phyloP scores from a whole-genome alignment of 2,329 filamentous ascomycete genomes.

The Paecilomyces variotii region DNA sequence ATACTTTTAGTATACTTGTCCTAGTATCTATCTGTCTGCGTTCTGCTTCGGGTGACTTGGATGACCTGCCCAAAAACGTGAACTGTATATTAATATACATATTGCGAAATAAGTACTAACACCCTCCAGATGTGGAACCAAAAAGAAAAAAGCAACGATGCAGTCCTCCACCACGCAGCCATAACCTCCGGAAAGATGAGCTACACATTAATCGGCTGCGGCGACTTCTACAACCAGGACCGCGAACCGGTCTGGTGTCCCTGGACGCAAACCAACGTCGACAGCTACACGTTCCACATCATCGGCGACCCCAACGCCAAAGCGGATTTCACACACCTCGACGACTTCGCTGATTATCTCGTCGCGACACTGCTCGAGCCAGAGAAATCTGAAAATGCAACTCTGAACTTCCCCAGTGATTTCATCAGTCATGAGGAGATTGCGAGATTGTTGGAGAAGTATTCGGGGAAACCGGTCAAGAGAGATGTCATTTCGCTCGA shows the following conservation, averaged over 20 bases:
- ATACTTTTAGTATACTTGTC: too few species aligned
- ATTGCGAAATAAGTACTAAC: neutral
- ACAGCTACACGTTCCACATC: slow-evolving; percentile 14
- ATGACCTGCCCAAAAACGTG: too few species aligned
- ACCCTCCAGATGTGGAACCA: slow-evolving; percentile 6
- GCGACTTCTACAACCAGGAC: slow-evolving; percentile 22
- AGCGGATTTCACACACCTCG: slow-evolving; percentile 16
- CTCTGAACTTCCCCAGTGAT: slow-evolving; percentile 17
- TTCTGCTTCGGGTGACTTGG: neutral
- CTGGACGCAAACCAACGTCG: slow-evolving; percentile 13
- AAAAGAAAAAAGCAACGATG: slow-evolving; percentile 11
- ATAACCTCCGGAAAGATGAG: slow-evolving; percentile 15
- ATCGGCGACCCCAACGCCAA: slow-evolving; percentile 15
- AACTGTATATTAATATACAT: neutral
- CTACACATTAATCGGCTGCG: slow-evolving; percentile 24
- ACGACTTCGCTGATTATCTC: slow-evolving; percentile 19
- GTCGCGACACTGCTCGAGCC: slow-evolving; percentile 16
- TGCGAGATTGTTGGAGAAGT: slow-evolving; percentile 10
- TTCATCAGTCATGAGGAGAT: slow-evolving; percentile 15
- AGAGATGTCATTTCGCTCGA: slow-evolving; percentile 5
- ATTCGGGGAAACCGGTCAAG: slow-evolving; percentile 11
- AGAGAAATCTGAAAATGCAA: slow-evolving; percentile 12
- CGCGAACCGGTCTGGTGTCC: slow-evolving; percentile 20
- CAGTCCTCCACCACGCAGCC: slow-evolving; percentile 12
- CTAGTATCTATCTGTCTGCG: too few species aligned